Evolutionary conservation across 2,329 filamentous ascomycete genomes (phyloP).

Genomic region (Sarocladium oryzae): DNA sequence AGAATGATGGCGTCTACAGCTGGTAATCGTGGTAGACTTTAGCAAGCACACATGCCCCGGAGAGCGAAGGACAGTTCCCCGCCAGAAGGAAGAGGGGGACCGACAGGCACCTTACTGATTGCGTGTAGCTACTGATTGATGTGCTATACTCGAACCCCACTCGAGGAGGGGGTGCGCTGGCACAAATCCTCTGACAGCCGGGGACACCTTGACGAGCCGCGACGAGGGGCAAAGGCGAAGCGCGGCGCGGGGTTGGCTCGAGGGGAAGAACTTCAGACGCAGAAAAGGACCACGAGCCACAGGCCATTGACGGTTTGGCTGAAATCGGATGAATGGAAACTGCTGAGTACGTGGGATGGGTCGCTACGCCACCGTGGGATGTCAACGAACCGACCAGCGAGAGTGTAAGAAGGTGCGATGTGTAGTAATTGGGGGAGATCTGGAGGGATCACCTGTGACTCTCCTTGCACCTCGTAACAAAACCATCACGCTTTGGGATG

Average conservation of each 20-base stretch:
- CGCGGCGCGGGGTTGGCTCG: neutral
- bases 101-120: slow-evolving; percentile 8
- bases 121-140: neutral
- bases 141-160: neutral
- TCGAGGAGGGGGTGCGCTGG: neutral
- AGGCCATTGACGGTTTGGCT: neutral
- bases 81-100: slow-evolving; percentile 7
- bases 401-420: neutral
- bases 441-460: slow-evolving; percentile 1
- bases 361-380: slow-evolving; percentile 2
- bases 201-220: neutral
- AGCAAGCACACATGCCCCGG: neutral
- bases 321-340: neutral
- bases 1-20: neutral
- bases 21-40: no score
- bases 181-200: slow-evolving; percentile 6
- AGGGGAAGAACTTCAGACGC: neutral
- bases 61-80: neutral
- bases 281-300: neutral
- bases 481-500: neutral
- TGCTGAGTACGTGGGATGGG: slow-evolving; percentile 3
- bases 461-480: neutral
- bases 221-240: neutral
- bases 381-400: neutral
- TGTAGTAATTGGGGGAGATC: neutral